These are phyloP conservation scores for Lasiosphaeriaceae sp. DNA, from an alignment of 495 filamentous ascomycete species.

Conservation along the genomic window DNA sequence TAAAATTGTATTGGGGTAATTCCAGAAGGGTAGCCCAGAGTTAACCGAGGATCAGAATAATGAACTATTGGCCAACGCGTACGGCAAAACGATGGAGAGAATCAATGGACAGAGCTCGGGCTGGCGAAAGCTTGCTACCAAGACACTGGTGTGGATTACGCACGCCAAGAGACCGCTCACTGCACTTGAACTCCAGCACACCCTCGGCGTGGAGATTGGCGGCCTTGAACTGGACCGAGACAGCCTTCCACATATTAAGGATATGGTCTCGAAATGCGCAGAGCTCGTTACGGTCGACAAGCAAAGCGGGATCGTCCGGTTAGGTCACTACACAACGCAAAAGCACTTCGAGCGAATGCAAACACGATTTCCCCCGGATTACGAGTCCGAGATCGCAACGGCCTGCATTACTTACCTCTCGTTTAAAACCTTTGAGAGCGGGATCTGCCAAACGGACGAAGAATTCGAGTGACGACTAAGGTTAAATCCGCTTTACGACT, in stretches of 20 bases:
- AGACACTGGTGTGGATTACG: slow-evolving; percentile 2
- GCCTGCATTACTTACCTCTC: slow-evolving; percentile 44
- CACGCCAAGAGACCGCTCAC: slow-evolving; percentile 1
- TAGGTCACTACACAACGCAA: slow-evolving; percentile 55
- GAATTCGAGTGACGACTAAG: slow-evolving; percentile 25
- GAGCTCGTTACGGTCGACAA: slow-evolving; percentile 50
- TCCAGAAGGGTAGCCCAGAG: background rate
- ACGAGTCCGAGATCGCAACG: slow-evolving; percentile 29
- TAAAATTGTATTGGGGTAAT: background rate
- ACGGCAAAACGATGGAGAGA: slow-evolving; percentile 2
- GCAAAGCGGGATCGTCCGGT: slow-evolving; percentile 41
- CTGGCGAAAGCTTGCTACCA: background rate
- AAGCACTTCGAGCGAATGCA: slow-evolving; percentile 44
- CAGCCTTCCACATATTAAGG: slow-evolving; percentile 31
- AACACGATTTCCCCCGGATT: slow-evolving; percentile 33
- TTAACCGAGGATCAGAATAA: background rate
- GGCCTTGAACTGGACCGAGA: slow-evolving; percentile 9
- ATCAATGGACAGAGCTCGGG: background rate
- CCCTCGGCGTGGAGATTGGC: background rate
- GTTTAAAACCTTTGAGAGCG: slow-evolving; percentile 30
- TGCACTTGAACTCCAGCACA: background rate
- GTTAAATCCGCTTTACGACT: slow-evolving; percentile 35
- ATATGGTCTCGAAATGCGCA: slow-evolving; percentile 46
- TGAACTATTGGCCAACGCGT: background rate
- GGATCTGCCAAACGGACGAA: slow-evolving; percentile 21